Evolutionary conservation across 1,284 basidiomycete genomes (phyloP).

Genomic region (Paramarasmius palmivorus): DNA sequence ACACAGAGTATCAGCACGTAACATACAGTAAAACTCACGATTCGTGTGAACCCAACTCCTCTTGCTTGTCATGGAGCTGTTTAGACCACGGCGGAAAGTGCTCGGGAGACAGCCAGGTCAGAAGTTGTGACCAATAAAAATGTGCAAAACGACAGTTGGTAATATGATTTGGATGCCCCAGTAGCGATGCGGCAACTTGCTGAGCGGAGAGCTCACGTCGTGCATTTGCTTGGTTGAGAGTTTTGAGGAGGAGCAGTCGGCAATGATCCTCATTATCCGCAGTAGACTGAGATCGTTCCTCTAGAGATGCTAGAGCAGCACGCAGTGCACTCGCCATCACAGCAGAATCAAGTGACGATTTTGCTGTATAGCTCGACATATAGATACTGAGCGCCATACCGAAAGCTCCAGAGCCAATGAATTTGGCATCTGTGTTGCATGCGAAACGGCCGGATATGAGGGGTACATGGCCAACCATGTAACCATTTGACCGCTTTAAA

Average conservation of each 20-base stretch:
- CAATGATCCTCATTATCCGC: not conserved
- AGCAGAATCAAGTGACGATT: constrained; percentile 3
- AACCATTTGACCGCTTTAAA: not conserved
- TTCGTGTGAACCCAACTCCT: too few relatives aligned
- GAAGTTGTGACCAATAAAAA: constrained; percentile 3
- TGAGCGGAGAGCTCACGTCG: constrained; percentile 4
- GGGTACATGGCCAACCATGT: constrained; percentile 1
- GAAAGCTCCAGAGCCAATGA: constrained; percentile 3
- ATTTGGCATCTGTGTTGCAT: constrained; percentile 10
- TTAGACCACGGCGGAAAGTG: not conserved
- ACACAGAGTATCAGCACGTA: too few relatives aligned
- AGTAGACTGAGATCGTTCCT: not conserved
- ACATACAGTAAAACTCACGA: too few relatives aligned
- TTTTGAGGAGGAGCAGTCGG: constrained; percentile 3
- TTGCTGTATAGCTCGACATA: constrained; percentile 7
- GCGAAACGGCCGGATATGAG: not conserved
- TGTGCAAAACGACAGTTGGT: not conserved
- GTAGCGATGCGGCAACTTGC: not conserved
- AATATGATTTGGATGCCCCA: not conserved
- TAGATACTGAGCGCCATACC: constrained; percentile 7
- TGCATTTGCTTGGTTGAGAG: constrained; percentile 6
- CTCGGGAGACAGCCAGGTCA: not conserved
- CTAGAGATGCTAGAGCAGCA: not conserved
- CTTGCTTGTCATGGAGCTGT: too few relatives aligned
- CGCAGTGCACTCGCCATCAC: constrained; percentile 1